These are phyloP conservation scores for Colletotrichum sp. DNA, from an alignment of 2,329 filamentous ascomycete species.

Conservation along the genomic window DNA sequence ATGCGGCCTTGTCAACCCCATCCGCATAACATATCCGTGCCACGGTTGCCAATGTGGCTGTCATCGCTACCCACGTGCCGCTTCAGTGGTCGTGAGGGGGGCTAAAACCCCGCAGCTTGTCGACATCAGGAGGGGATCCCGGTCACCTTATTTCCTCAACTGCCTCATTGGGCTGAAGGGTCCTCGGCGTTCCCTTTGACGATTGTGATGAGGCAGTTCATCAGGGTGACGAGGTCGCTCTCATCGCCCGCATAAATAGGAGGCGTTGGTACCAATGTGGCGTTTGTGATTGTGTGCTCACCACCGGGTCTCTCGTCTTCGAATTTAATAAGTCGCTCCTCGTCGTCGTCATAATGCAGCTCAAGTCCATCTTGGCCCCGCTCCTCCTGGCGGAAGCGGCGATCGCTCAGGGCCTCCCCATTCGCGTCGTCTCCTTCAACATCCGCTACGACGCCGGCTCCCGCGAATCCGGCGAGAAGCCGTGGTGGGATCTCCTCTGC, in stretches of 20 bases:
- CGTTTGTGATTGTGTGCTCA: not conserved
- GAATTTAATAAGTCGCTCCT: not conserved
- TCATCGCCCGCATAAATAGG: not conserved
- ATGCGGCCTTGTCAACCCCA: not conserved
- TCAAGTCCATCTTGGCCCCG: constrained; percentile 2
- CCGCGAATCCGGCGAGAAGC: constrained; percentile 60
- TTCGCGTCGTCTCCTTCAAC: constrained; percentile 70
- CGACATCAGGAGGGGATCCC: not conserved
- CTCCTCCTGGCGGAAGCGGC: not conserved
- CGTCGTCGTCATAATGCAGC: not conserved
- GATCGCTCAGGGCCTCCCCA: constrained; percentile 25
- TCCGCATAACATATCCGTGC: not conserved
- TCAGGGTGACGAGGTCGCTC: not conserved
- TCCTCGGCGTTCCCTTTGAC: not conserved
- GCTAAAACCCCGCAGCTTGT: not conserved
- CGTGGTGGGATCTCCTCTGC: constrained; percentile 51
- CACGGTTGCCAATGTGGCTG: not conserved
- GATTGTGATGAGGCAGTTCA: not conserved
- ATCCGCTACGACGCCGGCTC: constrained; percentile 66
- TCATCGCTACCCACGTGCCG: not conserved
- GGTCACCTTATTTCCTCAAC: not conserved
- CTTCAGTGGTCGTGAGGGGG: not conserved
- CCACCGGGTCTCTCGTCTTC: not conserved
- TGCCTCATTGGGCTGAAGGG: not conserved
- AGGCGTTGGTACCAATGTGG: not conserved